Base-by-base conservation (phyloP, 1,139 yeast species). In the Suhomyces bribrorum region DNA sequence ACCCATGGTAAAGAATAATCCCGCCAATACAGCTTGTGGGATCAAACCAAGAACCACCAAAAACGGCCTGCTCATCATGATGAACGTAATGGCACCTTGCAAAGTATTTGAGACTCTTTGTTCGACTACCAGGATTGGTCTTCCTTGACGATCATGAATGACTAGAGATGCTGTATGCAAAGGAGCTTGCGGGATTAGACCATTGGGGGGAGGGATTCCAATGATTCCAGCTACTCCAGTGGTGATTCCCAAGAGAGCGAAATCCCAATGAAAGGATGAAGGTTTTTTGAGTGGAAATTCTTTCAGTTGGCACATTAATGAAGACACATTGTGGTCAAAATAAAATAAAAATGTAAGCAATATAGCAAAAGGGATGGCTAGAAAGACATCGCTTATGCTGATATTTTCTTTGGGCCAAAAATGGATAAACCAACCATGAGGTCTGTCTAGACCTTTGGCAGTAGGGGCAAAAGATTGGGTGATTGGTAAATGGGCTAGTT, bases 141-240 rank as follows among this genome's bases (percentile, higher is more conserved):
- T 54, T 8, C 78, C 75, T 4, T 61, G 50, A 7, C 73, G 65
- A 61, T 78, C 77, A 45, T 73, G 75, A 4, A 87, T 82, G 30
- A 88, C 79, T 26, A 92, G 63, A 0, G 96, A 81, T 38, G 75
- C 77, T 0, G 97, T 89, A 54, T 92, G 98, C 30, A 92, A 61
- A 0, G 97, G 98, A 0, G 97, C 97, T 59, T 92, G 98, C 0
- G 98, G 98, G 29, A 92, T 90, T 26, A 92, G 68, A 0, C 98
- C 98, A 61, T 92, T 92, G 0, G 97, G 97, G 2, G 97, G 89
- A 0, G 97, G 98, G 2, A 92, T 73, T 0, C 98, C 98, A 9
- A 92, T 56, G 1, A 90, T 61, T 0, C 97, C 97, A 3, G 96
- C 73, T 2, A 90, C 58, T 0, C 96, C 95, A 0, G 97, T 92